Base-by-base conservation (phyloP, 2,329 filamentous ascomycete species). In the Hymenoscyphus repandus region DNA sequence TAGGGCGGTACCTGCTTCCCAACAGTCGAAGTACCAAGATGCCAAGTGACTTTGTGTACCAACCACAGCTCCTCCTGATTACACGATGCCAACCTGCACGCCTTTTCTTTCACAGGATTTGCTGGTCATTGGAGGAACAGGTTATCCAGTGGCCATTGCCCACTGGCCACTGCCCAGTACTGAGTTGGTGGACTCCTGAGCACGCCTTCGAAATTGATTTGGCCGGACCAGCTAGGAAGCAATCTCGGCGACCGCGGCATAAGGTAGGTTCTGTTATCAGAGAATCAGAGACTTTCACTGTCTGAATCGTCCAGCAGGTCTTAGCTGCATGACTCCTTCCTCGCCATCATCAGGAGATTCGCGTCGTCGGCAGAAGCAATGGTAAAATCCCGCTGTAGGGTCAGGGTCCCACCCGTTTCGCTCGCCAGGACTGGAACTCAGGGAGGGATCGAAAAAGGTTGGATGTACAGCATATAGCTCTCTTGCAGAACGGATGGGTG, bases 1-100 rank as follows among this genome's bases (percentile, higher is more conserved):
- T 17, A 39, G 15, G 7, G 6, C 30, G 20, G 47, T 49, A 49
- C 47, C 47, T 49, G 47, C 47, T 49, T 49, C 39, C 37, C 39
- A 43, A 49, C 45, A 41, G 15, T 12, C n/a, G 15, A 15, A 49
- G 36, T 36, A 41, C 39, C 39, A 49, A 49, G 46, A 9, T 36
- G 15, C 38, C 46, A 36, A 43, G 38, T 7, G 27, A 41, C 9
- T 17, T 13, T 38, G 17, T 46, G 36, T 9, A 17, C n/a, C n/a
- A n/a, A n/a, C n/a, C n/a, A 46, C 42, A 33, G 13, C 12, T 15
- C 31, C 18, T 5, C 31, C n/a, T 9, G 30, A 45, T 42, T 43
- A 22, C 22, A 12, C 40, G 20, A 43, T 31, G 22, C 40, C 40
- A 43, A 43, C 40, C 18, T 27, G 9, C 17, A 43, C 18, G 10